These are phyloP conservation scores for Gastrolobium villosum DNA, from an alignment of 306 rosid species.

Conservation along the genomic window DNA sequence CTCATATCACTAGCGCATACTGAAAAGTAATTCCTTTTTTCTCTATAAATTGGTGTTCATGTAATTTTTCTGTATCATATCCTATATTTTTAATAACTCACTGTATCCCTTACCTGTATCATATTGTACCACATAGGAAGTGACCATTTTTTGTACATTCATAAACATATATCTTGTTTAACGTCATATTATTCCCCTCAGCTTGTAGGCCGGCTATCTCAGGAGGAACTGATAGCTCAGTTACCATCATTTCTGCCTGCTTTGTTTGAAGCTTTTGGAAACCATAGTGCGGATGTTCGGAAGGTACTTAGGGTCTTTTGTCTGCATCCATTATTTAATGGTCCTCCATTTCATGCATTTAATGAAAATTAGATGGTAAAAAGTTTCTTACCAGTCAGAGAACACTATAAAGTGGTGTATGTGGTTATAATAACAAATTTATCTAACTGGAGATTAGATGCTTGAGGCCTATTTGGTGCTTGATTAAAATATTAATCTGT, in stretches of 20 bases:
- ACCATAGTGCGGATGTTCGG: constrained; percentile 97
- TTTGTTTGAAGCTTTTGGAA: constrained; percentile 96
- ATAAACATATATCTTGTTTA: constrained; percentile 32
- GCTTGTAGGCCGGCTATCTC: constrained; percentile 92
- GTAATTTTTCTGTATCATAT: not conserved
- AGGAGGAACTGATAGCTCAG: constrained; percentile 88
- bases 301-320: constrained; percentile 65
- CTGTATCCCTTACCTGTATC: constrained; percentile 2
- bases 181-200: constrained; percentile 47
- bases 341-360: constrained; percentile 2
- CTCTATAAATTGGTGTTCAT: not conserved
- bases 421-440: constrained; percentile 14
- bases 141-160: constrained; percentile 31
- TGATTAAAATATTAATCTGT: constrained; percentile 7
- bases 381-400: not conserved
- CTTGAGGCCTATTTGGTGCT: constrained; percentile 28
- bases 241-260: constrained; percentile 95
- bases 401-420: constrained; percentile 30
- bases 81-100: constrained; percentile 1
- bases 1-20: not conserved
- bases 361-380: constrained; percentile 38
- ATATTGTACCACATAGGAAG: not conserved
- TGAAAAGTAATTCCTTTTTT: not conserved
- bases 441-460: constrained; percentile 26
- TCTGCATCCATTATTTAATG: constrained; percentile 25